Conservation (phyloP, 176 grass and related monocot genomes). For the Panicum miliaceum region DNA sequence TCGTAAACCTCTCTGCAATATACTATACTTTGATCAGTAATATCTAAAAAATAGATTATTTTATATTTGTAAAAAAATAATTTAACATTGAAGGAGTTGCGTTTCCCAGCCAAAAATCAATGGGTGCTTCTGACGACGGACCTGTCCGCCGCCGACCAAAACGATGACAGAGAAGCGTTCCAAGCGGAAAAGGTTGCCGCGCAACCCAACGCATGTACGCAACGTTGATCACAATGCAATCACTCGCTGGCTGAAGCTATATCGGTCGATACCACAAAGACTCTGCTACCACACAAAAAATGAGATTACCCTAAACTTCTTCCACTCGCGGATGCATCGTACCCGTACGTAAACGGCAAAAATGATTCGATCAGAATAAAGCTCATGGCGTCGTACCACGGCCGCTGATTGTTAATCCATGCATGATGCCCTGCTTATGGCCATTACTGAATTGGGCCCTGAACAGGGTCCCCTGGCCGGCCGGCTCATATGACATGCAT, state of each 20-base stretch:
- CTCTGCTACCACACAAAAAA: too few species aligned
- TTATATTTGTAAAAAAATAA: too few species aligned
- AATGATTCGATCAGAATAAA: not conserved
- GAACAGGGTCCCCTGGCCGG: not conserved
- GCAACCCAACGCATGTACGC: not conserved
- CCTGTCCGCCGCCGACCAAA: not conserved
- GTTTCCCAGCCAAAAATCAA: not conserved
- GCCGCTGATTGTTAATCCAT: not conserved
- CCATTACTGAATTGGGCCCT: constrained; percentile 1
- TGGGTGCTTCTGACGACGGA: not conserved
- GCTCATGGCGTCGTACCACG: not conserved
- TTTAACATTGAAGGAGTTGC: too few species aligned
- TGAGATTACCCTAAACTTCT: too few species aligned
- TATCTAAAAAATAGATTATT: too few species aligned
- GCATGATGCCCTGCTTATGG: not conserved
- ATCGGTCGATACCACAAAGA: too few species aligned
- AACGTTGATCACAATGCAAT: not conserved
- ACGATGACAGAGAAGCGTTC: not conserved
- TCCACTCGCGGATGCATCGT: not conserved
- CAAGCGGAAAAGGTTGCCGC: not conserved
- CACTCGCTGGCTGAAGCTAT: not conserved
- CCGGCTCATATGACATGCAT: not conserved
- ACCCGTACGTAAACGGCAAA: not conserved
- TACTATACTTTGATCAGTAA: too few species aligned
- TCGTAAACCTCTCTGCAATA: too few species aligned